Base-by-base conservation (phyloP, 2,329 filamentous ascomycete genomes). In the Epichloe amarillans region DNA sequence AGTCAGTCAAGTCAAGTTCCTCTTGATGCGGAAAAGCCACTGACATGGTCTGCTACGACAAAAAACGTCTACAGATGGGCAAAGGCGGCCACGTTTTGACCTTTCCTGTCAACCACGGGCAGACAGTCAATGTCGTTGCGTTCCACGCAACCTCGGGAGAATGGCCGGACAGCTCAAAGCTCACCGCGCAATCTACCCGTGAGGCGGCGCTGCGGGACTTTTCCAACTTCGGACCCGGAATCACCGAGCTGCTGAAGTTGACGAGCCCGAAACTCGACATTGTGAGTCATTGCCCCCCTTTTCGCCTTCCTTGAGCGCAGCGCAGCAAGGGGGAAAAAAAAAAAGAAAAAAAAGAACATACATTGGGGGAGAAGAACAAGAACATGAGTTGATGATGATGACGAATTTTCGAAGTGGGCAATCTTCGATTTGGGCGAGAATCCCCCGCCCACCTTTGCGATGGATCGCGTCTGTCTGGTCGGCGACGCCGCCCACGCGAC, bases 401-500 rank as follows among this genome's bases (percentile, higher is more conserved):
- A 23, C 30, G 8, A 23, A 26, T 11, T 4, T 1, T 41, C 12
- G 3, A 36, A 53, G 49, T 51, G 52, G 49, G 52, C 49, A 15
- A 51, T 51, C 36, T 51, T 53, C 15, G 52, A 53, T 19, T 36
- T 53, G 11, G 52, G 37, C 19, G 39, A 50, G 4, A 45, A 53
- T 15, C 52, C 52, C 52, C 52, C 52, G 15, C 52, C 52, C 6
- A 46, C 48, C 4, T 49, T 48, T 14, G 37, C 41, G 1, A 40
- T 37, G 12, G 49, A 38, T 2, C 36, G 45, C 38, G 52, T 48
- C 15, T 51, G 49, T 43, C 52, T 53, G 17, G 49, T 53, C 11
- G 52, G 52, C 44, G 52, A 53, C 49, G 52, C 52, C 33, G 52
- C 52, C 4, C 49, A 53, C 33, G 52, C 52, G 14, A 49, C 49